phyloP scores from a whole-genome alignment of 768 basidiomycete species.

The Floccularia luteovirens region DNA sequence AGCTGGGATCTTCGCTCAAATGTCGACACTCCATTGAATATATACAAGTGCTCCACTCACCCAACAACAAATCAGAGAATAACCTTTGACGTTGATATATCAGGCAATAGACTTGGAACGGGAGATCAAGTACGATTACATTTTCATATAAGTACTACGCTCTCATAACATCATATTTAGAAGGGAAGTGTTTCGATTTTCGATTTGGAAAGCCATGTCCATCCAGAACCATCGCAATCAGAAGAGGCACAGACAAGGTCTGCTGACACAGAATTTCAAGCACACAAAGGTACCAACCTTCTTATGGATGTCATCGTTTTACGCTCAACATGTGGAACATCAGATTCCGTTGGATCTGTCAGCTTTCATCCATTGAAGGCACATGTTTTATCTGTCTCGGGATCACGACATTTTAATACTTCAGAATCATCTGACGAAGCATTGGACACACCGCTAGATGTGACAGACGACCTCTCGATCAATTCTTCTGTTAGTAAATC shows the following conservation, averaged over 20 bases:
- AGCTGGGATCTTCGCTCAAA: slow-evolving; percentile 76
- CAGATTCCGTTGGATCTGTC: slow-evolving; percentile 71
- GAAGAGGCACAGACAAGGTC: slow-evolving; percentile 7
- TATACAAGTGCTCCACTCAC: slow-evolving; percentile 18
- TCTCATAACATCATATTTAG: slow-evolving; percentile 23
- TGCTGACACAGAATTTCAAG: slow-evolving; percentile 34
- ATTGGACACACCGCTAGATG: slow-evolving; percentile 10
- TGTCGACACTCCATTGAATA: slow-evolving; percentile 29
- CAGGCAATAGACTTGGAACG: slow-evolving; percentile 53
- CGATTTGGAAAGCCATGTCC: slow-evolving; percentile 25
- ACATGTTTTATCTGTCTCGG: slow-evolving; percentile 57
- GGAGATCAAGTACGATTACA: slow-evolving; percentile 56
- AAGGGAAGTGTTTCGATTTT: slow-evolving; percentile 54
- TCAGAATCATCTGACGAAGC: slow-evolving; percentile 16
- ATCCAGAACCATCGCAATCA: neutral
- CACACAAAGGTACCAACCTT: slow-evolving; percentile 46
- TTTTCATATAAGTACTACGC: neutral
- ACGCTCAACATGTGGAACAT: neutral
- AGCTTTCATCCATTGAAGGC: slow-evolving; percentile 64
- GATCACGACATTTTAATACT: slow-evolving; percentile 63
- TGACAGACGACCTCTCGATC: slow-evolving; percentile 1
- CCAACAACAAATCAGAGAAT: slow-evolving; percentile 65
- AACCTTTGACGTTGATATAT: slow-evolving; percentile 68
- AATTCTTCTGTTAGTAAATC: neutral
- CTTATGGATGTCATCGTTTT: neutral